Percentiles rank a stretch among this genome's conserved stretches.
These are phyloP conservation scores for Botrytis squamosa DNA, from an alignment of 2,329 filamentous ascomycete genomes.

Conservation along the genomic window DNA sequence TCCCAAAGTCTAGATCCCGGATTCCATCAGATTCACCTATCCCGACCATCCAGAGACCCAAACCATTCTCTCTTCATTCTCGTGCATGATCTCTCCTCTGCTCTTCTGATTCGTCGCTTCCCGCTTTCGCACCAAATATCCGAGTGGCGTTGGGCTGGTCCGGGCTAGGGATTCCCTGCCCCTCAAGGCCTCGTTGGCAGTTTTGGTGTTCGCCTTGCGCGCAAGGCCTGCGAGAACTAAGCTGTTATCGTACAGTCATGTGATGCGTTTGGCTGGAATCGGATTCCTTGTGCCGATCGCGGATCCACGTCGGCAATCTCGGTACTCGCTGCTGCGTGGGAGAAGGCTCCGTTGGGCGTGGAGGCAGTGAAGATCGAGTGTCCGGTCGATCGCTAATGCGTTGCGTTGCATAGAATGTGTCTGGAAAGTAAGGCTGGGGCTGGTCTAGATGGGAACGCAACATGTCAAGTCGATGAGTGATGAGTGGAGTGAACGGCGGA, in stretches of 20 bases:
- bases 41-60: neutral
- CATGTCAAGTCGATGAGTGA: neutral
- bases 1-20: neutral
- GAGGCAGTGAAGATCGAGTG: constrained; percentile 16
- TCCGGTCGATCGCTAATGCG: constrained; percentile 13
- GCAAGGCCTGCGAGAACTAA: constrained; percentile 4
- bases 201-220: constrained; percentile 7
- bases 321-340: neutral
- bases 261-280: neutral
- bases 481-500: neutral
- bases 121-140: neutral
- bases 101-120: neutral
- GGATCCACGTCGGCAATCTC: constrained; percentile 1
- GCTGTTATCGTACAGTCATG: neutral
- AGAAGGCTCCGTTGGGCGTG: constrained; percentile 10
- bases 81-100: neutral
- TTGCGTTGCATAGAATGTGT: neutral
- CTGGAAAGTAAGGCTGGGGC: neutral
- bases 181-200: neutral
- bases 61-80: neutral
- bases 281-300: neutral
- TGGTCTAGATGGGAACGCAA: neutral
- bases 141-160: constrained; percentile 1
- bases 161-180: neutral
- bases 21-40: neutral